Evolutionary conservation across 129 eudicot species (phyloP), one percentile per base, ranked within the genome.

Genomic region (Lactuca saligna): DNA sequence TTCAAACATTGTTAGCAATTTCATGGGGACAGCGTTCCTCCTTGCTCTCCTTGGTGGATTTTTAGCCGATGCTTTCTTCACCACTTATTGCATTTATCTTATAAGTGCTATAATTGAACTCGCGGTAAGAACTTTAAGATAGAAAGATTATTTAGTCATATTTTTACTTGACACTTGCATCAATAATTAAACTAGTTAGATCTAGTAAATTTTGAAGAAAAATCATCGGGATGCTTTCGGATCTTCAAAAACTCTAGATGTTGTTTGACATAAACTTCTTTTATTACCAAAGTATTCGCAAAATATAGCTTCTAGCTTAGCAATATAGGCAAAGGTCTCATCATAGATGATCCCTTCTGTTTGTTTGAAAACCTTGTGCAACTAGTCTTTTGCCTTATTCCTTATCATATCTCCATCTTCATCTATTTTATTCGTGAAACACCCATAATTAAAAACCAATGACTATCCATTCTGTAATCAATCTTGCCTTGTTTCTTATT

Each of bases 1-100:
- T 31, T 90, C 97, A 58, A 91, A 83, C 69, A 82, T 79, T 4
- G 97, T 91, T 50, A 91, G 96, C 57, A 82, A 84, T 57, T 91
- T 91, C 80, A 91, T 91, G 97, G 97, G 97, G 72, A 91, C 96
- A 0, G 83, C 97, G 29, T 91, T 91, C 75, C 81, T 91, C 54
- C 97, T 91, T 15, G 97, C 97, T 68, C 84, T 91, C 37, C 91
- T 88, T 60, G 97, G 97, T 32, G 97, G 96, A 70, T 88, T 91
- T 81, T 85, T 88, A 76, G 82, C 93, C 13, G 96, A 88, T 72
- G 85, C 97, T 65, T 88, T 77, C 85, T 78, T 91, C 81, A 78
- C 90, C 75, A 88, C 96, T 63, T 88, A 85, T 31, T 69, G 69
- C 85, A 86, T 88, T 70, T 91, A 81, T 80, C 79, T 88, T 39